phyloP scores from a whole-genome alignment of 2,329 filamentous ascomycete genomes.

The Aspergillus sp. region DNA sequence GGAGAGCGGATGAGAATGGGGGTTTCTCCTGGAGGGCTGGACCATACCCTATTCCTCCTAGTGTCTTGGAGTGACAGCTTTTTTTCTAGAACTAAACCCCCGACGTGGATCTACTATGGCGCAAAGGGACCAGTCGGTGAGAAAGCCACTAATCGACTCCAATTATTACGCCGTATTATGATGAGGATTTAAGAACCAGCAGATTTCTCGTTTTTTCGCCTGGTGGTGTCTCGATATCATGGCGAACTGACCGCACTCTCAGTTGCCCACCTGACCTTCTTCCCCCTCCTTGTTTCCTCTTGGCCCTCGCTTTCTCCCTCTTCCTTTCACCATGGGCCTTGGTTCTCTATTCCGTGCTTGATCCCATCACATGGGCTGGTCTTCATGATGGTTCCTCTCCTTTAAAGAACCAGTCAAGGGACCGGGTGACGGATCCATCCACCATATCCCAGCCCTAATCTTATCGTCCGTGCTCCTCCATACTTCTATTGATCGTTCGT shows the following conservation, averaged over 20 bases:
- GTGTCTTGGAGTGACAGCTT: no score
- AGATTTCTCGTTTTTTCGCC: background rate
- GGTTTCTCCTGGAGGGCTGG: no score
- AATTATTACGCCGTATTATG: no score
- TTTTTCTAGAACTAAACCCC: no score
- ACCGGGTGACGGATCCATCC: background rate
- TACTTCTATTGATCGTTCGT: background rate
- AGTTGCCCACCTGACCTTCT: background rate
- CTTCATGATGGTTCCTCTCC: no score
- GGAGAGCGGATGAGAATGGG: no score
- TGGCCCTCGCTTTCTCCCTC: background rate
- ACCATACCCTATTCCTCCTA: no score
- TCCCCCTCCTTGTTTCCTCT: background rate
- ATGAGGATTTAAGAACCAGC: no score
- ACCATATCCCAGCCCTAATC: background rate
- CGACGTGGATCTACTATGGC: no score
- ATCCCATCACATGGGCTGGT: background rate
- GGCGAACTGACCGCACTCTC: background rate
- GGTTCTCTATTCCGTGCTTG: background rate
- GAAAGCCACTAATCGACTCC: no score
- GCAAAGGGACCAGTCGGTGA: no score
- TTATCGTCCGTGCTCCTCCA: background rate
- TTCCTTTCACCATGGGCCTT: background rate
- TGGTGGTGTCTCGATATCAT: background rate
- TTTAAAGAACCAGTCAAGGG: no score